These are phyloP conservation scores for Huiozyma naganishii DNA, from an alignment of 805 yeast species.

Conservation along the genomic window DNA sequence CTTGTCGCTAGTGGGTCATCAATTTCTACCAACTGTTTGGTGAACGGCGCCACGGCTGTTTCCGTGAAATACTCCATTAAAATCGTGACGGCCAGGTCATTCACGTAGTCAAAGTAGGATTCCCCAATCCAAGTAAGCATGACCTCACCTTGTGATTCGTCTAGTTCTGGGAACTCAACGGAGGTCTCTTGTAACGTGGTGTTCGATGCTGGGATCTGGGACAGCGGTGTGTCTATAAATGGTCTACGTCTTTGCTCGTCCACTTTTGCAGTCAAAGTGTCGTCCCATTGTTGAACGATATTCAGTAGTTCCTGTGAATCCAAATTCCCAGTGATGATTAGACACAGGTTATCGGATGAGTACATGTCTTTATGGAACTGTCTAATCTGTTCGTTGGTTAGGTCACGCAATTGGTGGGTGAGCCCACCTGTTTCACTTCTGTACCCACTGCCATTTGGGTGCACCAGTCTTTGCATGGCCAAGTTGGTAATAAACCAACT, in stretches of 20 bases:
- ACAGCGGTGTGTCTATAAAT: conserved; percentile 52
- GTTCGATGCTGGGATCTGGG: conserved; percentile 36
- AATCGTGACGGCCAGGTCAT: conserved; percentile 59
- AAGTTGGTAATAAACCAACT: conserved; percentile 57
- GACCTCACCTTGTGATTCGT: conserved; percentile 74
- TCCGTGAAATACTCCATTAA: conserved; percentile 67
- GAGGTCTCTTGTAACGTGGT: conserved; percentile 34
- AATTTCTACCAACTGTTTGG: conserved; percentile 63
- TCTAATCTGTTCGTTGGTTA: conserved; percentile 65
- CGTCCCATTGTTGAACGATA: conserved; percentile 53
- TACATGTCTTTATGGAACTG: conserved; percentile 63
- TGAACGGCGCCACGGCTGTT: conserved; percentile 65
- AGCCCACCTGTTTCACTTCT: conserved; percentile 92
- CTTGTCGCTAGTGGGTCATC: conserved; percentile 74
- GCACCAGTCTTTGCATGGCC: conserved; percentile 48
- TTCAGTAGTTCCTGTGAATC: conserved; percentile 60
- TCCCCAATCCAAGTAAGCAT: conserved; percentile 79
- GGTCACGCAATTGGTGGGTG: conserved; percentile 58
- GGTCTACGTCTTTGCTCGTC: conserved; percentile 43
- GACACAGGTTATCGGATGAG: conserved; percentile 73
- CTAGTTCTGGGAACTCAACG: conserved; percentile 79
- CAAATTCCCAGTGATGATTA: conserved; percentile 79
- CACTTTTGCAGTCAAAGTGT: conserved; percentile 35
- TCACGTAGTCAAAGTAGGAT: conserved; percentile 36
- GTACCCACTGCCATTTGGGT: conserved; percentile 59